Base-by-base conservation (phyloP, 2,329 filamentous ascomycete species). In the Diaporthe humulicola region DNA sequence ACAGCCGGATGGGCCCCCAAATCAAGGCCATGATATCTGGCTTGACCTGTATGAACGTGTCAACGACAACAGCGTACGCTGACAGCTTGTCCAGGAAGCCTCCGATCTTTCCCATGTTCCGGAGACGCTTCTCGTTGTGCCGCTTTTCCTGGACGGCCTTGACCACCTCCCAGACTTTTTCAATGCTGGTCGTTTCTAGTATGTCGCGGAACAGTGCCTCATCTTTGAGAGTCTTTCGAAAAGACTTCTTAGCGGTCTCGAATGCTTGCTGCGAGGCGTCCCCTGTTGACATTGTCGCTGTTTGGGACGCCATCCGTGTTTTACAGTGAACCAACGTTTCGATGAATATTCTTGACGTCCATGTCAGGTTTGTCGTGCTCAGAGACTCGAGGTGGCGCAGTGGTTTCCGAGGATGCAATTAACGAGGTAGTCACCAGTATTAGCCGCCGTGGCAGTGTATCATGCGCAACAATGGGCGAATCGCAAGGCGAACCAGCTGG, bases 1-100 rank as follows among this genome's bases (percentile, higher is more conserved):
- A 76, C 19, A 84, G 74, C 73, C 78, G 79, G 25, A 84, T 81
- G 2, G 83, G 83, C 3, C 83, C 83, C 83, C 82, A 85, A 9
- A 84, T 82, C n/a, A 84, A 73, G 4, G 80, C 79, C 40, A 85
- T 40, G 33, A 84, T 76, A 5, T 83, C 80, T 0, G 80, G 79
- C 50, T 84, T 82, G 1, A 77, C 80, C 75, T 84, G 80, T 6
- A 81, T 77, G 73, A 83, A 82, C 0, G 75, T 76, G 4, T 82
- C 79, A 54, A 84, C 78, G 1, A 76, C 76, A n/a, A 71, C 74
- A 12, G 77, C 61, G 67, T 83, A 84, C 3, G 77, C 76, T 22
- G 60, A 36, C 8, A 84, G 77, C 40, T 78, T 75, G 9, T 81
- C 75, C 1, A 85, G 76, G 48, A 50, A 50, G 48, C 48, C 48